These are phyloP conservation scores for Flaveria bidentis DNA, from an alignment of 129 eudicot genomes.

Conservation along the genomic window DNA sequence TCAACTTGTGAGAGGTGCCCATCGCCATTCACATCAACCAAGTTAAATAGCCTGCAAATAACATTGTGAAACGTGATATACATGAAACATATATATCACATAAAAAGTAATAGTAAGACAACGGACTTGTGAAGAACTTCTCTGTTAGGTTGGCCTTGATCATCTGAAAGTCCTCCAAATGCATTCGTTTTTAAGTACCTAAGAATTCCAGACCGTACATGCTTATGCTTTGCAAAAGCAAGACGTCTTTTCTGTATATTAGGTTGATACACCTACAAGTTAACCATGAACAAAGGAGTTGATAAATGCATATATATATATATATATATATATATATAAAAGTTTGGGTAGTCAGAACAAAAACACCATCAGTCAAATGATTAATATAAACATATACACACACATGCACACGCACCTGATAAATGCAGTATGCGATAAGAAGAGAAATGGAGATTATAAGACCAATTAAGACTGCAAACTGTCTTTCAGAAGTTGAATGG, in stretches of 20 bases:
- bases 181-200: conserved; percentile 45
- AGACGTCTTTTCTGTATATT: conserved; percentile 63
- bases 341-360: background rate
- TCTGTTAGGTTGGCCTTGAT: conserved; percentile 56
- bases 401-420: conserved; percentile 47
- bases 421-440: conserved; percentile 69
- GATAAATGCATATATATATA: background rate
- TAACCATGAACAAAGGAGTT: background rate
- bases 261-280: conserved; percentile 67
- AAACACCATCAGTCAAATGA: background rate
- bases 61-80: background rate
- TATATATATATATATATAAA: no score
- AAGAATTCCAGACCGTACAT: conserved; percentile 57
- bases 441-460: conserved; percentile 54
- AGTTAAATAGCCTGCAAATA: conserved; percentile 54
- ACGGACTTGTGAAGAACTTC: conserved; percentile 54
- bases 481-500: conserved; percentile 65
- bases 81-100: background rate
- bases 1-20: conserved; percentile 49
- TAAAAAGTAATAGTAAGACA: background rate
- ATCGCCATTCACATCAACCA: conserved; percentile 52
- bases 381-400: background rate
- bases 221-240: conserved; percentile 67
- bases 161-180: conserved; percentile 50
- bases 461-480: conserved; percentile 57